Conservation (phyloP, 331 rosid species). For the Phaseolus coccineus region DNA sequence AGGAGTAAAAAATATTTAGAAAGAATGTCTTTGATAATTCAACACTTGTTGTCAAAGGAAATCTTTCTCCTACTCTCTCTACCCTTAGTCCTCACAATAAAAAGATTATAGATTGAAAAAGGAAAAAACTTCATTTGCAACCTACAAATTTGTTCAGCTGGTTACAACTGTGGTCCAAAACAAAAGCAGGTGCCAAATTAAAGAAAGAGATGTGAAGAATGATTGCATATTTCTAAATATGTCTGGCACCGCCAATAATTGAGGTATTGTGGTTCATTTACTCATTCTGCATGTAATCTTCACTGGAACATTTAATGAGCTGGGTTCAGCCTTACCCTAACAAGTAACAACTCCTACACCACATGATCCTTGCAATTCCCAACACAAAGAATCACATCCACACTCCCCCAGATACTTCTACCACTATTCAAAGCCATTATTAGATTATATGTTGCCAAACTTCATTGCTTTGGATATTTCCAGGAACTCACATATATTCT, state of each 20-base stretch:
- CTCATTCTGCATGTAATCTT: not conserved
- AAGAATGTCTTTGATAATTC: too few species aligned
- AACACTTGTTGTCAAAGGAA: too few species aligned
- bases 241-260: slow-evolving; percentile 20
- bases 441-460: too few species aligned
- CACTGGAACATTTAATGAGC: slow-evolving; percentile 6
- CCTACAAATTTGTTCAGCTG: not conserved
- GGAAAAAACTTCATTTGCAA: not conserved
- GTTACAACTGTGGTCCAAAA: not conserved
- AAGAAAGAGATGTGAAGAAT: too few species aligned
- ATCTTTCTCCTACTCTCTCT: not conserved
- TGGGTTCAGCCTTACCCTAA: not conserved
- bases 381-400: slow-evolving; percentile 21
- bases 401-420: slow-evolving; percentile 1
- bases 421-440: not conserved
- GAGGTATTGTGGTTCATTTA: not conserved
- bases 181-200: too few species aligned
- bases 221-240: not conserved
- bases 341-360: slow-evolving; percentile 8
- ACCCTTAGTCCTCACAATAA: not conserved
- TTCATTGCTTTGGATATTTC: too few species aligned
- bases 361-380: slow-evolving; percentile 16
- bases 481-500: too few species aligned
- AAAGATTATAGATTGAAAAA: not conserved
- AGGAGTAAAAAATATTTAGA: too few species aligned